phyloP scores from a whole-genome alignment of 192 early-diverging fungal genomes.

The Gigaspora rosea region DNA sequence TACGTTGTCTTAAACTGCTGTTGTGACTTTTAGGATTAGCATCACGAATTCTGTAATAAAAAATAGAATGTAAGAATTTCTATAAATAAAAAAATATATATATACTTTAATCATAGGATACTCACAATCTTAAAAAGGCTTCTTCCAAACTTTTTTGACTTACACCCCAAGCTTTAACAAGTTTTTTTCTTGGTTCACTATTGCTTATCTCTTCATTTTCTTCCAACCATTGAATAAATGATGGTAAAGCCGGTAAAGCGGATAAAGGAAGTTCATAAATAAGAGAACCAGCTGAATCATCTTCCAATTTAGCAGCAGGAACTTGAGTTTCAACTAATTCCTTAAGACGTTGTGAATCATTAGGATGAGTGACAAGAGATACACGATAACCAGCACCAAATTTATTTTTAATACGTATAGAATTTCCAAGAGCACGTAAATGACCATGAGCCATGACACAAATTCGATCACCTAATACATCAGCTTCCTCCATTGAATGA shows the following conservation, averaged over 20 bases:
- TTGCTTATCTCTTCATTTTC: constrained; percentile 27
- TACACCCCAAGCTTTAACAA: constrained; percentile 65
- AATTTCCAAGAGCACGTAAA: constrained; percentile 62
- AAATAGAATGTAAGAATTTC: background rate
- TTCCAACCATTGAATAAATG: constrained; percentile 62
- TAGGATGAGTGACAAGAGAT: constrained; percentile 57
- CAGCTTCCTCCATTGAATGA: constrained; percentile 77
- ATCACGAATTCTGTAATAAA: background rate
- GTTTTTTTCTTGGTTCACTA: constrained; percentile 29
- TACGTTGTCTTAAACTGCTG: too few relatives aligned
- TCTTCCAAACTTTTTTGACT: constrained; percentile 70
- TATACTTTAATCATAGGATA: background rate
- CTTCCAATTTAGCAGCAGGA: constrained; percentile 61
- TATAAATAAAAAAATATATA: background rate
- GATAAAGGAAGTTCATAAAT: constrained; percentile 64
- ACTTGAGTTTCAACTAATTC: constrained; percentile 45
- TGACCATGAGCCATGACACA: constrained; percentile 69
- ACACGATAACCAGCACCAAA: constrained; percentile 76
- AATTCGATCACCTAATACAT: constrained; percentile 60
- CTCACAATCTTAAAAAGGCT: constrained; percentile 61
- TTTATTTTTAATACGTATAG: constrained; percentile 67
- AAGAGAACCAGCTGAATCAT: constrained; percentile 70
- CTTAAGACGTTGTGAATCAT: constrained; percentile 52
- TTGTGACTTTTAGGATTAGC: too few relatives aligned
- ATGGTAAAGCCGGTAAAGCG: constrained; percentile 46